A percentile compares a stretch with the other conserved stretches of the same genome.
These are phyloP conservation scores for Phlyctochytrium bullatum DNA, from an alignment of 192 early-diverging fungal species.

Conservation along the genomic window DNA sequence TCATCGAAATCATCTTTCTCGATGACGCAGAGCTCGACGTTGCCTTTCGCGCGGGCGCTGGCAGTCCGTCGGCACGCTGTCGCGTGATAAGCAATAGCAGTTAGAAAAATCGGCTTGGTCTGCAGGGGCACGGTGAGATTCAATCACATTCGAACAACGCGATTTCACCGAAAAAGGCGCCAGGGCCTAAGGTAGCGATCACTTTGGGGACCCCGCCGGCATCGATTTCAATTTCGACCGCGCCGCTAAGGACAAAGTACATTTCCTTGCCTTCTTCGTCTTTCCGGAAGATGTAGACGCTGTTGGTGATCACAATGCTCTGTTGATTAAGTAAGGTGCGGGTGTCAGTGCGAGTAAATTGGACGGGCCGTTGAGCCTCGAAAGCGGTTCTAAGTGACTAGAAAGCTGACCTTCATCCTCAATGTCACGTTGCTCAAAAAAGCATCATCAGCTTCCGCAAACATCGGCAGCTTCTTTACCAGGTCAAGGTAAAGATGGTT, in stretches of 20 bases:
- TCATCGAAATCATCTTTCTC: constrained; percentile 24
- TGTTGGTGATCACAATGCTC: neutral
- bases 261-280: neutral
- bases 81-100: neutral
- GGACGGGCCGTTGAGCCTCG: too few species aligned
- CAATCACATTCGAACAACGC: constrained; percentile 6
- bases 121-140: neutral
- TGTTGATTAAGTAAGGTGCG: neutral
- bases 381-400: too few species aligned
- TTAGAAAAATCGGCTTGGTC: too few species aligned
- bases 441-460: neutral
- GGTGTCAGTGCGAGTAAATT: too few species aligned
- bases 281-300: neutral
- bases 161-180: neutral
- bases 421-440: neutral
- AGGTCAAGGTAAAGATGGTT: constrained; percentile 4
- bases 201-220: neutral
- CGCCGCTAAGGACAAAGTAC: neutral
- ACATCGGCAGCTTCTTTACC: constrained; percentile 3
- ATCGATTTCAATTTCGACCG: constrained; percentile 1
- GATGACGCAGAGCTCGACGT: constrained; percentile 21
- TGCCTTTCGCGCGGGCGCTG: constrained; percentile 14
- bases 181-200: neutral
- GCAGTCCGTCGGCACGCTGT: constrained; percentile 15
- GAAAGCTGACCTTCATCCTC: neutral